Percentiles rank a stretch among this genome's conserved stretches.
phyloP scores from a whole-genome alignment of 495 filamentous ascomycete species.

The Penicillium nucicola region DNA sequence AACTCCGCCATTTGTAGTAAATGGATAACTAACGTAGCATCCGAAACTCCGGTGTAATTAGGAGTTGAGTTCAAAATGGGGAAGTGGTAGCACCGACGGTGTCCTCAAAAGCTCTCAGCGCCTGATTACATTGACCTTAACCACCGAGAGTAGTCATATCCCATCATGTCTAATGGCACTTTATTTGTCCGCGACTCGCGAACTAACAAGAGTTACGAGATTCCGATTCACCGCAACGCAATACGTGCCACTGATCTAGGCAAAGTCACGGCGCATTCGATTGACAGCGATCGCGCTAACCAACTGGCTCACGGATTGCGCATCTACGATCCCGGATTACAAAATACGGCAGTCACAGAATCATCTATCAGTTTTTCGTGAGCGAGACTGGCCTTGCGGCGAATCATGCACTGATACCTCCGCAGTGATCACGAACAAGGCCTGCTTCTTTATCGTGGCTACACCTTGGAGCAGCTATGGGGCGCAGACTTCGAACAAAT shows the following conservation, averaged over 20 bases:
- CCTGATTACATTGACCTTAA: too few species aligned
- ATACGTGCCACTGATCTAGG: slow-evolving; percentile 47
- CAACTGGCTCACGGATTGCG: slow-evolving; percentile 37
- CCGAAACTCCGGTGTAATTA: background rate
- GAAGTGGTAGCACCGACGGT: too few species aligned
- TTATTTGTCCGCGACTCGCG: slow-evolving; percentile 48
- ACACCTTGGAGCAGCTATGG: slow-evolving; percentile 32
- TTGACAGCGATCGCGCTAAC: slow-evolving; percentile 17
- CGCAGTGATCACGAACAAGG: slow-evolving; percentile 29
- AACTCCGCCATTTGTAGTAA: background rate
- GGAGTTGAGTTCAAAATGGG: too few species aligned
- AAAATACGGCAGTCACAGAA: slow-evolving; percentile 51
- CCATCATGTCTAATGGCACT: slow-evolving; percentile 32
- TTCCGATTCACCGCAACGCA: slow-evolving; percentile 50
- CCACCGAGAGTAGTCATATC: background rate
- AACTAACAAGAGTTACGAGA: slow-evolving; percentile 44
- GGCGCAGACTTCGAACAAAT: slow-evolving; percentile 37
- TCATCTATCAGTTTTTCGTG: slow-evolving; percentile 52
- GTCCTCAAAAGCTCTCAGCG: too few species aligned
- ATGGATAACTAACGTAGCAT: background rate
- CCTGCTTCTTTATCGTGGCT: slow-evolving; percentile 31
- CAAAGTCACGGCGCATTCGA: slow-evolving; percentile 34
- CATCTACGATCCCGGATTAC: slow-evolving; percentile 51
- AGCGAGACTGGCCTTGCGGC: slow-evolving; percentile 2
- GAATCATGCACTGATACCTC: background rate